A percentile compares a stretch with the other conserved stretches of the same genome.
Conservation (phyloP, 2,329 filamentous ascomycete genomes). For the Xylariaceae sp. region DNA sequence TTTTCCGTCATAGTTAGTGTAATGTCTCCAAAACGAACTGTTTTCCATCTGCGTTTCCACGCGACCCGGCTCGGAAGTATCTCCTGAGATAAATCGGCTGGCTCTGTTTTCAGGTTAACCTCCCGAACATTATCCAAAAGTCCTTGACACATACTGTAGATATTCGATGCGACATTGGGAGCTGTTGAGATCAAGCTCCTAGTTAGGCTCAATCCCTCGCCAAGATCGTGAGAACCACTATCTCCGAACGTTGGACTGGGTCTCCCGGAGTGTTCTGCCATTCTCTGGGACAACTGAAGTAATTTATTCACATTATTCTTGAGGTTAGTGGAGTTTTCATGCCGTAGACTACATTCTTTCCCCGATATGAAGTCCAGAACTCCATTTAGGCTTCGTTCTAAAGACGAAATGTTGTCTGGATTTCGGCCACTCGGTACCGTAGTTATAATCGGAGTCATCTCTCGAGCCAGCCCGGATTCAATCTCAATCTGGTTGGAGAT, state of each 20-base stretch:
- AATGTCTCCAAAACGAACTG: constrained; percentile 2
- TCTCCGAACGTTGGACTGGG: background rate
- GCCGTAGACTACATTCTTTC: background rate
- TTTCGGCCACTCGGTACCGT: background rate
- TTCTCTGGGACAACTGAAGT: constrained; percentile 2
- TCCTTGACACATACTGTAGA: constrained; percentile 3
- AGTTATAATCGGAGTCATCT: background rate
- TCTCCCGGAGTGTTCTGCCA: constrained; percentile 1
- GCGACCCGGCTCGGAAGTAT: constrained; percentile 1
- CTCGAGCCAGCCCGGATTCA: background rate
- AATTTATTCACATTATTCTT: background rate
- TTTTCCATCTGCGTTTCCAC: constrained; percentile 1
- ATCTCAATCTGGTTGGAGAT: background rate
- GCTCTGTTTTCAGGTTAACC: constrained; percentile 1
- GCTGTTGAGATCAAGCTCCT: constrained; percentile 2
- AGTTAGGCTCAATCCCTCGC: background rate
- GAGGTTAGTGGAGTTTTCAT: background rate
- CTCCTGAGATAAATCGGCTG: background rate
- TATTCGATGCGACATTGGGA: constrained; percentile 3
- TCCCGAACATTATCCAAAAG: background rate
- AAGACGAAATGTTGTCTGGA: background rate
- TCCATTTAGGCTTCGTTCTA: background rate
- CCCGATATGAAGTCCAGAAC: background rate
- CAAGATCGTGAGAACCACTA: background rate
- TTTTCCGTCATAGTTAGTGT: constrained; percentile 7